These are phyloP conservation scores for Pyrenula aspistea DNA, from an alignment of 495 filamentous ascomycete species.

Conservation along the genomic window DNA sequence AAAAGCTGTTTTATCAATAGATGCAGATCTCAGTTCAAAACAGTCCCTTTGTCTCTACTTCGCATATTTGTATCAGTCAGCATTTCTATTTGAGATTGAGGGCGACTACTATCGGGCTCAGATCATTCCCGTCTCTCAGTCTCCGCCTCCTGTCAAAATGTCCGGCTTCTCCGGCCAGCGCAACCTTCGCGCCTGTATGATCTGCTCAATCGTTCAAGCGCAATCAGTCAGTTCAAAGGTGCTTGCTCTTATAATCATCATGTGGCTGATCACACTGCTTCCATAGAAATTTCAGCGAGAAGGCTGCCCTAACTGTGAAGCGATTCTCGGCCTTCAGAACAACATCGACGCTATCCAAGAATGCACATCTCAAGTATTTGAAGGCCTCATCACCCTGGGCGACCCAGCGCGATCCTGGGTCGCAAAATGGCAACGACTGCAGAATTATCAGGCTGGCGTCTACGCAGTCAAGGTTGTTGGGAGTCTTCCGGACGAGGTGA, in stretches of 20 bases:
- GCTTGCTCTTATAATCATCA: too few relatives aligned
- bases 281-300: constrained; percentile 62
- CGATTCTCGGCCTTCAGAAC: constrained; percentile 69
- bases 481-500: constrained; percentile 53
- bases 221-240: constrained; percentile 37
- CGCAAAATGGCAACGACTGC: constrained; percentile 85
- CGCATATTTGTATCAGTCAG: too few relatives aligned
- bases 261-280: too few relatives aligned
- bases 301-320: constrained; percentile 95
- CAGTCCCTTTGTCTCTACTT: too few relatives aligned
- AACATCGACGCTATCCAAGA: constrained; percentile 71
- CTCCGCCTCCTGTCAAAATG: not conserved
- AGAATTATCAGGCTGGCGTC: constrained; percentile 71
- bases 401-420: constrained; percentile 78
- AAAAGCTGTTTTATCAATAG: too few relatives aligned
- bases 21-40: not conserved
- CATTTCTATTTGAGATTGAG: too few relatives aligned
- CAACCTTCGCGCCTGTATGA: constrained; percentile 92
- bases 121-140: too few relatives aligned
- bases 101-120: too few relatives aligned
- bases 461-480: constrained; percentile 93
- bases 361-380: constrained; percentile 91
- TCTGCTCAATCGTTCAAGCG: constrained; percentile 84
- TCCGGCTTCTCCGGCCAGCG: constrained; percentile 31
- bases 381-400: constrained; percentile 73